These are phyloP conservation scores for Alternaria solani DNA, from an alignment of 2,329 filamentous ascomycete genomes.

Conservation along the genomic window DNA sequence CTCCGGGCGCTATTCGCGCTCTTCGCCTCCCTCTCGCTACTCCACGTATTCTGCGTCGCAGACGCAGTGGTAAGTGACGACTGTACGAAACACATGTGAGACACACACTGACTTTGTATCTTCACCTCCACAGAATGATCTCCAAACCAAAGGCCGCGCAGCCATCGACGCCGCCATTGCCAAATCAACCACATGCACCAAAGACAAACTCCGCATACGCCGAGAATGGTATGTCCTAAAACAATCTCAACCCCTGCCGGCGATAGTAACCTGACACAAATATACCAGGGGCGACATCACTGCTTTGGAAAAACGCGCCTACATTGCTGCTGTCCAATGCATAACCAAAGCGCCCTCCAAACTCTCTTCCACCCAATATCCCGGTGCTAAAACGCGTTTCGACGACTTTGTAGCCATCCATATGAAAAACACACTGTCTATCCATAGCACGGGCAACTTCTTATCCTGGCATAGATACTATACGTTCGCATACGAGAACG, in stretches of 20 bases:
- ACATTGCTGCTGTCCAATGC: conserved; percentile 50
- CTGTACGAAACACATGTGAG: too few species aligned
- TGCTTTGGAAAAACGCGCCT: conserved; percentile 43
- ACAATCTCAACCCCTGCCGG: background rate
- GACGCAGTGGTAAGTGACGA: too few species aligned
- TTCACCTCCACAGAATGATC: conserved; percentile 16
- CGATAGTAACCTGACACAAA: conserved; percentile 1
- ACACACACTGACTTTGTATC: too few species aligned
- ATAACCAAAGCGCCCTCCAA: conserved; percentile 38
- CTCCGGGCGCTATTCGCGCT: conserved; percentile 33
- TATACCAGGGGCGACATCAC: conserved; percentile 38
- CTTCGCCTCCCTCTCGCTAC: conserved; percentile 21
- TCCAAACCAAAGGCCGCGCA: conserved; percentile 38
- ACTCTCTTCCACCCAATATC: conserved; percentile 29
- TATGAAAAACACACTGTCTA: conserved; percentile 47
- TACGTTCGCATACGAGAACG: conserved; percentile 53
- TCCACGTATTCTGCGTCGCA: too few species aligned
- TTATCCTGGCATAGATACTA: conserved; percentile 55
- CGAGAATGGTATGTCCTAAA: conserved; percentile 36
- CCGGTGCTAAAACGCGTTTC: conserved; percentile 45
- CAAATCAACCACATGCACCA: conserved; percentile 42
- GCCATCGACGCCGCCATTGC: conserved; percentile 38
- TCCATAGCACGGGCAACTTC: conserved; percentile 50
- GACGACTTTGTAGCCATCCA: conserved; percentile 51
- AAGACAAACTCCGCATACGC: conserved; percentile 41